phyloP scores from a whole-genome alignment of 495 filamentous ascomycete species.

The Cercophora samala region DNA sequence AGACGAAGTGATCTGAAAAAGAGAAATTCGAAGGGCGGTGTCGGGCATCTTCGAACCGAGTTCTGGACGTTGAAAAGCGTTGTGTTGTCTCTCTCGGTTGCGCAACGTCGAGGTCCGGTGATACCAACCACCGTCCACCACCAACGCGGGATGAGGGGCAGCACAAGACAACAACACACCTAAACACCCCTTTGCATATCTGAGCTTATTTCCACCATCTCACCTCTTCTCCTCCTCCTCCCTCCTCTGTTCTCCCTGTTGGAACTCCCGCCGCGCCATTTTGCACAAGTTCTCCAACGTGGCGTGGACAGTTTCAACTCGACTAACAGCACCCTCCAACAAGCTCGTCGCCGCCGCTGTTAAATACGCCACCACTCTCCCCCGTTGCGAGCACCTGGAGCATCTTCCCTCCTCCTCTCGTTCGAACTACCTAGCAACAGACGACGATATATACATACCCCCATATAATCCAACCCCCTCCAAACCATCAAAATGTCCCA shows the following conservation, averaged over 20 bases:
- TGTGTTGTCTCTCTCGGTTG: not conserved
- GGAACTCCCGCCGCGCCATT: not conserved
- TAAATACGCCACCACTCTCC: not conserved
- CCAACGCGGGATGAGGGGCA: not conserved
- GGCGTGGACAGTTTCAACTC: not conserved
- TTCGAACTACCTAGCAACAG: not conserved
- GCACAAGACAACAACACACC: not conserved
- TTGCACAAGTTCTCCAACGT: not conserved
- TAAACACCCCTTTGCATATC: not conserved
- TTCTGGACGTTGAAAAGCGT: not conserved
- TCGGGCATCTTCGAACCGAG: not conserved
- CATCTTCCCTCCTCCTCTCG: not conserved
- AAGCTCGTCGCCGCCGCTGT: not conserved
- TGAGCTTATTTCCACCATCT: too few species aligned
- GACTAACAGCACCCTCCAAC: not conserved
- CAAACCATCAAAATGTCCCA: constrained; percentile 19
- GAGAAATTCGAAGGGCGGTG: not conserved
- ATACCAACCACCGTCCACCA: not conserved
- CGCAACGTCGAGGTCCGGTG: not conserved
- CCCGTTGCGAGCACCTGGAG: not conserved
- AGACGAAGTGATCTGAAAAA: not conserved
- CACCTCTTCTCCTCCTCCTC: too few species aligned
- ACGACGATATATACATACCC: not conserved
- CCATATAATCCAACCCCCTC: not conserved
- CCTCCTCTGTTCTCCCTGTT: not conserved